These are phyloP conservation scores for Cercophora sp. DNA, from an alignment of 495 filamentous ascomycete species.

Conservation along the genomic window DNA sequence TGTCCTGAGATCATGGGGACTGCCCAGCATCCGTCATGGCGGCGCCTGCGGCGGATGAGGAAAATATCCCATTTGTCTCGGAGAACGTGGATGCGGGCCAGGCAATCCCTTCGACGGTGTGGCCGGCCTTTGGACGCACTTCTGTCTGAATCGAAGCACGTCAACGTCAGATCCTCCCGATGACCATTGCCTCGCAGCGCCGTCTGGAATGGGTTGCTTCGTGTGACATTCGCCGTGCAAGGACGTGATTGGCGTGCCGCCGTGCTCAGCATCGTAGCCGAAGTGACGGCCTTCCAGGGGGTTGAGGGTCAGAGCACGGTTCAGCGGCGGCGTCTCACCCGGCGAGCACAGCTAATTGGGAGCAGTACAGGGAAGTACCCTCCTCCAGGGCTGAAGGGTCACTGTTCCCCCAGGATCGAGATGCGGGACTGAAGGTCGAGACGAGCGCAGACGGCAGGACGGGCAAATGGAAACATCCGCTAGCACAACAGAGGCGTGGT, in stretches of 20 bases:
- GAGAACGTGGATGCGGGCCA: neutral
- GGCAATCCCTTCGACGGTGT: neutral
- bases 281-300: slow-evolving; percentile 5
- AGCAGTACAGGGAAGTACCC: neutral
- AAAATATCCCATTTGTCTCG: neutral
- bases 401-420: too few species aligned
- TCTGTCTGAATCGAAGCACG: neutral
- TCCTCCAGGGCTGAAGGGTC: neutral
- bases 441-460: too few species aligned
- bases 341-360: neutral
- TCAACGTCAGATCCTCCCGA: neutral
- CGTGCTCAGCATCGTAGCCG: neutral
- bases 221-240: slow-evolving; percentile 5
- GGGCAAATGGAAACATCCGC: neutral
- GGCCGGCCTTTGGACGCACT: neutral
- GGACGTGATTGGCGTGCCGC: slow-evolving; percentile 1
- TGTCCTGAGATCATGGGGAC: neutral
- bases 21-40: neutral
- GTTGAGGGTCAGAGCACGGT: neutral
- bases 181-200: neutral
- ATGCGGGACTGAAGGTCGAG: too few species aligned
- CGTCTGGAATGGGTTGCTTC: neutral
- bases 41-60: slow-evolving; percentile 1
- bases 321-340: neutral
- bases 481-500: neutral